Evolutionary conservation across 805 yeast genomes (phyloP).

Genomic region (Monosporozyma servazzii): DNA sequence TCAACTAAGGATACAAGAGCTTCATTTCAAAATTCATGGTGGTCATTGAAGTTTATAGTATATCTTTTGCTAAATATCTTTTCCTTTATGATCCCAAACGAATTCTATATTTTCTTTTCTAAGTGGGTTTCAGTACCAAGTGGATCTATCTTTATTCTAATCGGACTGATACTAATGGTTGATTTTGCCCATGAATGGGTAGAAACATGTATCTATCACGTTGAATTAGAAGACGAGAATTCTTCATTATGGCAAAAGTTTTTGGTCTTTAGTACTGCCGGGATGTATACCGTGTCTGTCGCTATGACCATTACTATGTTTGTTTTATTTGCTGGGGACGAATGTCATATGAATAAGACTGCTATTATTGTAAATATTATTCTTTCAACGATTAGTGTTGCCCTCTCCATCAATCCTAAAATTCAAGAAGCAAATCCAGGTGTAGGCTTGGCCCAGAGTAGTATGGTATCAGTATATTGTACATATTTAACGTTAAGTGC

Average conservation of each 20-base stretch:
- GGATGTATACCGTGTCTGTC: constrained; percentile 71
- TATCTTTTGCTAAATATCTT: constrained; percentile 49
- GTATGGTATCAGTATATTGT: constrained; percentile 91
- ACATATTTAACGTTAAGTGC: constrained; percentile 87
- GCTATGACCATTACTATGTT: constrained; percentile 73
- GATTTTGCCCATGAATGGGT: constrained; percentile 99
- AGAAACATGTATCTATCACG: constrained; percentile 83
- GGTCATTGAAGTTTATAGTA: constrained; percentile 65
- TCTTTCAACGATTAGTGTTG: constrained; percentile 54
- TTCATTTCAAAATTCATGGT: constrained; percentile 80
- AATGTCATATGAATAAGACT: constrained; percentile 83
- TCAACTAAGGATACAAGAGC: constrained; percentile 73
- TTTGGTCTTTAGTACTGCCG: constrained; percentile 75
- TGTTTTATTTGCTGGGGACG: constrained; percentile 66
- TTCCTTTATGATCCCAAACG: constrained; percentile 77
- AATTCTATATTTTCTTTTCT: constrained; percentile 82
- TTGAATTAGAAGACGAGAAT: constrained; percentile 66
- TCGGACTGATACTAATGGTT: constrained; percentile 82
- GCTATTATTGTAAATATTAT: constrained; percentile 74
- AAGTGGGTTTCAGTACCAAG: constrained; percentile 78
- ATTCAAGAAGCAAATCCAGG: constrained; percentile 90
- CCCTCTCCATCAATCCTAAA: constrained; percentile 64
- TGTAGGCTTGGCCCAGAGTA: constrained; percentile 93
- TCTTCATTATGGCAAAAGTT: constrained; percentile 65
- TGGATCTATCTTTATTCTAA: constrained; percentile 76